Percentiles rank a stretch among this genome's conserved stretches.
Conservation (phyloP, 805 yeast genomes). For the Nakazawaea ambrosiae region DNA sequence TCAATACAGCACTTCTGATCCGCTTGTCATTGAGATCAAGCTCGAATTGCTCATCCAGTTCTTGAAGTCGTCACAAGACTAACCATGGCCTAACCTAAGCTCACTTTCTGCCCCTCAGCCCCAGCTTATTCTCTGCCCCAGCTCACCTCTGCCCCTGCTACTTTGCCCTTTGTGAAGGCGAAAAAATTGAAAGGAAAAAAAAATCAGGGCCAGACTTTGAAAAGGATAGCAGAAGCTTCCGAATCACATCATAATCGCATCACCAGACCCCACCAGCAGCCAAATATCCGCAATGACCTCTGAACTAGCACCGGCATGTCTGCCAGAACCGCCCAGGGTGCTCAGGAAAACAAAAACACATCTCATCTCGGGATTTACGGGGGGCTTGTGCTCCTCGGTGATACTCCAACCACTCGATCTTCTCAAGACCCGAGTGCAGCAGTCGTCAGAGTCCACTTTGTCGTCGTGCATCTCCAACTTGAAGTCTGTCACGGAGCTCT, state of each 20-base stretch:
- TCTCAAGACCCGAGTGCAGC: conserved; percentile 82
- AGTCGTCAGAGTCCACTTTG: conserved; percentile 29
- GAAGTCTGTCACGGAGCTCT: conserved; percentile 42
- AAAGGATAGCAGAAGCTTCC: neutral
- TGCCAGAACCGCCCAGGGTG: neutral
- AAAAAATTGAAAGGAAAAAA: neutral
- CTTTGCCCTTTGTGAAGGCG: too few relatives aligned
- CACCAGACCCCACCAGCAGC: neutral
- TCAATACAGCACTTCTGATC: neutral
- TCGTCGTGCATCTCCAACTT: conserved; percentile 31
- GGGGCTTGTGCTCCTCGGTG: conserved; percentile 79
- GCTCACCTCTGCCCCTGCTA: too few relatives aligned
- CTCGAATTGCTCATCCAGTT: neutral
- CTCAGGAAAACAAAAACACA: conserved; percentile 32
- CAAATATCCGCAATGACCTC: neutral
- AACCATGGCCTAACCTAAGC: too few relatives aligned
- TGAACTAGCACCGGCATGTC: neutral
- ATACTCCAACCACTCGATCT: conserved; percentile 84
- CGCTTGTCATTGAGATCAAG: neutral
- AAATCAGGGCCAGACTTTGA: neutral
- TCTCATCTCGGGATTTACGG: conserved; percentile 71
- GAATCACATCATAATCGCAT: neutral
- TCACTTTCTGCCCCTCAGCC: too few relatives aligned
- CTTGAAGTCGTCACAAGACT: too few relatives aligned
- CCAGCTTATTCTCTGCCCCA: too few relatives aligned